Evolutionary conservation across 2,329 filamentous ascomycete genomes (phyloP).

Genomic region (Claviceps humidiphila): DNA sequence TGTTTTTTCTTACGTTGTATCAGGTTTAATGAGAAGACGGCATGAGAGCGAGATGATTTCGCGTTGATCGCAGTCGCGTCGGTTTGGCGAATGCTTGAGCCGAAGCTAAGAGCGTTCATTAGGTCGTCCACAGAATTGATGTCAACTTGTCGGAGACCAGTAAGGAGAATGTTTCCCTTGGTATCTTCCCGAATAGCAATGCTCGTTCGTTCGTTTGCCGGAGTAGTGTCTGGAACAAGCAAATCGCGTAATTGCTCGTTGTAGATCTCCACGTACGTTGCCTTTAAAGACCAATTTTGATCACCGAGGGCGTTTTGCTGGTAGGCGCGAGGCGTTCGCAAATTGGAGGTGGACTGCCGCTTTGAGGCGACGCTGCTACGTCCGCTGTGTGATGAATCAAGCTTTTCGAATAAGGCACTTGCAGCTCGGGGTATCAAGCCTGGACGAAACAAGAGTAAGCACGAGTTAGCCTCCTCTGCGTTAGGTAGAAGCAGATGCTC

Average conservation of each 20-base stretch:
- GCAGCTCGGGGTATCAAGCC: slow-evolving; percentile 94
- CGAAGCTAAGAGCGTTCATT: slow-evolving; percentile 77
- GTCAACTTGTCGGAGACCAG: slow-evolving; percentile 73
- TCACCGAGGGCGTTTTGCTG: slow-evolving; percentile 40
- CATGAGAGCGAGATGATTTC: slow-evolving; percentile 93
- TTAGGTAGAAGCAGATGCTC: neutral
- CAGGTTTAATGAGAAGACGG: slow-evolving; percentile 90
- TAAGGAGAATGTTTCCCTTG: slow-evolving; percentile 88
- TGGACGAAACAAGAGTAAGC: slow-evolving; percentile 19
- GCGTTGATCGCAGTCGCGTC: slow-evolving; percentile 96
- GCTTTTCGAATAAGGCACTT: slow-evolving; percentile 71
- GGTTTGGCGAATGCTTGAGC: slow-evolving; percentile 87
- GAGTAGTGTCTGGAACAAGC: slow-evolving; percentile 62
- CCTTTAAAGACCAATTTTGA: slow-evolving; percentile 81
- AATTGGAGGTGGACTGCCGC: slow-evolving; percentile 35
- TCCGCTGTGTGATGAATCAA: slow-evolving; percentile 48
- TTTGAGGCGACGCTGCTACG: slow-evolving; percentile 40
- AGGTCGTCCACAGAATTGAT: slow-evolving; percentile 89
- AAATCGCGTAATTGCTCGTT: slow-evolving; percentile 92
- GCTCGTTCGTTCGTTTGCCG: slow-evolving; percentile 53
- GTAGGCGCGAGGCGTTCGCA: slow-evolving; percentile 69
- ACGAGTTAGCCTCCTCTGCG: neutral
- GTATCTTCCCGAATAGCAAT: slow-evolving; percentile 92
- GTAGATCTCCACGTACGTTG: slow-evolving; percentile 95
- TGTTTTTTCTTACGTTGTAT: slow-evolving; percentile 65